phyloP scores from a whole-genome alignment of 2,329 filamentous ascomycete genomes.

The Akanthomyces lecanii region DNA sequence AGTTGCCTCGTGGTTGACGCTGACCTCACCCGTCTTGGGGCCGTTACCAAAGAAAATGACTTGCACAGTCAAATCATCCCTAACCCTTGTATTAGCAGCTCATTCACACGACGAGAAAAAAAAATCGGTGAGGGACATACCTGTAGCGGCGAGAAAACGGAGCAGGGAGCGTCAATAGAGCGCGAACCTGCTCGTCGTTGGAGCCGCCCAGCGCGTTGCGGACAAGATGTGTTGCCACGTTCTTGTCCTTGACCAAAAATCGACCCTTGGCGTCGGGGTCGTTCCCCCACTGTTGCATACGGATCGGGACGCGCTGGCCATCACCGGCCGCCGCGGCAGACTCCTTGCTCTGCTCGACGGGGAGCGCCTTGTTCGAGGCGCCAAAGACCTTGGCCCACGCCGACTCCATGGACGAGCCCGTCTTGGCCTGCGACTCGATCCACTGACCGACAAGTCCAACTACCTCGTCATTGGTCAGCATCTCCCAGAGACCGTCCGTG shows the following conservation, averaged over 20 bases:
- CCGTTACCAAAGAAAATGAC: constrained; percentile 96
- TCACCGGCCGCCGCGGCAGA: constrained; percentile 37
- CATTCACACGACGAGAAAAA: constrained; percentile 15
- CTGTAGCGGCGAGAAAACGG: constrained; percentile 89
- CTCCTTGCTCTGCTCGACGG: constrained; percentile 63
- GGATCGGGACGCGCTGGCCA: constrained; percentile 83
- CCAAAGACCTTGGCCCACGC: constrained; percentile 65
- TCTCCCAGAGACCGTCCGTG: constrained; percentile 97
- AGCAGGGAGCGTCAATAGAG: constrained; percentile 82
- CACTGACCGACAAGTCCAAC: constrained; percentile 94
- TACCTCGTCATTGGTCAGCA: constrained; percentile 97
- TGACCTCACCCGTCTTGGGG: constrained; percentile 70
- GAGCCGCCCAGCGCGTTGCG: constrained; percentile 91
- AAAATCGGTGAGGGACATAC: constrained; percentile 39
- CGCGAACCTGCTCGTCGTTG: constrained; percentile 90
- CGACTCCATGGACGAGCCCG: constrained; percentile 50
- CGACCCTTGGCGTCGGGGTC: constrained; percentile 67
- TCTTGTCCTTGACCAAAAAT: constrained; percentile 94
- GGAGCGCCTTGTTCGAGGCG: constrained; percentile 52
- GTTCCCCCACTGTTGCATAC: constrained; percentile 87
- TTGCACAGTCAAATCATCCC: constrained; percentile 93
- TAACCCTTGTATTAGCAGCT: constrained; percentile 33
- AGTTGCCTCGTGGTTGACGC: constrained; percentile 82
- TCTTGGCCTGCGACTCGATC: constrained; percentile 71
- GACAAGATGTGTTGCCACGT: constrained; percentile 91